Percentiles rank a stretch among this genome's conserved stretches.
Evolutionary conservation across 257 asterid species (phyloP).

Genomic region (Scutellaria baicalensis): DNA sequence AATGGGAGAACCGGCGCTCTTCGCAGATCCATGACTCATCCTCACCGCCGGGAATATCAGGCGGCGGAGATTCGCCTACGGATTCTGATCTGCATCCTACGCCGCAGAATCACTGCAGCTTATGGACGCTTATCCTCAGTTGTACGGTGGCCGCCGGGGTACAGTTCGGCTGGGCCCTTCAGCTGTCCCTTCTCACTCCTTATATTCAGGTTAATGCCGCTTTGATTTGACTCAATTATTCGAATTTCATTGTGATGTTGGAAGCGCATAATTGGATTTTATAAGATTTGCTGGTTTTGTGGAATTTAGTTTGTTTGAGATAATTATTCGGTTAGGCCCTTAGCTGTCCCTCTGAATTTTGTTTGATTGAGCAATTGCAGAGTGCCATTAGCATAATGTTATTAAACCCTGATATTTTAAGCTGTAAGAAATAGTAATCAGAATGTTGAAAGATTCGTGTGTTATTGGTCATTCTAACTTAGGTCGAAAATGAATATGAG

Average conservation of each 20-base stretch:
- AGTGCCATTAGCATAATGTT: constrained; percentile 3
- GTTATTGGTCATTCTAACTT: neutral
- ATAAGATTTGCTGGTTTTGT: neutral
- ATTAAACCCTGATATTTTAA: constrained; percentile 1
- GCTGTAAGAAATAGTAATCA: neutral
- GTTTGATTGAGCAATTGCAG: constrained; percentile 5
- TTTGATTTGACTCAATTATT: neutral
- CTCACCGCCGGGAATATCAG: constrained; percentile 30
- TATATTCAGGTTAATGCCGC: constrained; percentile 65
- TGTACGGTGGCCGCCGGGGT: constrained; percentile 99
- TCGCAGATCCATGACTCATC: constrained; percentile 37
- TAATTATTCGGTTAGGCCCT: too few species aligned
- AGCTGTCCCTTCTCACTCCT: constrained; percentile 96
- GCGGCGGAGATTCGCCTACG: constrained; percentile 28
- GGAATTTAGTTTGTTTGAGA: neutral
- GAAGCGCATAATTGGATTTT: neutral
- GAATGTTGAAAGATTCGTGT: neutral
- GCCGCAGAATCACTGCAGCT: constrained; percentile 42
- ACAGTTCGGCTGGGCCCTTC: constrained; percentile 99
- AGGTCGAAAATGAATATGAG: neutral
- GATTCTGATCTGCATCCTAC: constrained; percentile 22
- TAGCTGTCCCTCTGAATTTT: neutral
- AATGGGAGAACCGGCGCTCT: constrained; percentile 37
- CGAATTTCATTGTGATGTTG: neutral
- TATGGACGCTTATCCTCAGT: constrained; percentile 62